Percentiles rank a stretch among this genome's conserved stretches.
Evolutionary conservation across 2,329 filamentous ascomycete genomes (phyloP).

Genomic region (Fusarium chuoi): DNA sequence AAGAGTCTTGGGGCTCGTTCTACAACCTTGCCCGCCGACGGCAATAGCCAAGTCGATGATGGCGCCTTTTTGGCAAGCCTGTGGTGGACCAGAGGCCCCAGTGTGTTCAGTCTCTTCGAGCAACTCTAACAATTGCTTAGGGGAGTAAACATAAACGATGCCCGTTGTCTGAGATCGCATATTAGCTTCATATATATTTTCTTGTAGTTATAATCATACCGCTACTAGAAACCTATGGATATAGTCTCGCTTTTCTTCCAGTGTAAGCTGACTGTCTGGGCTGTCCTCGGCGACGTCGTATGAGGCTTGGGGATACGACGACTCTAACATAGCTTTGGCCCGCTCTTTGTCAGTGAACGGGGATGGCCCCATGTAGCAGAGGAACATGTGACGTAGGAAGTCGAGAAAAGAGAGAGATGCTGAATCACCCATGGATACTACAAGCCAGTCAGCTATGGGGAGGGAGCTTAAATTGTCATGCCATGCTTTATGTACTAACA

Average conservation of each 20-base stretch:
- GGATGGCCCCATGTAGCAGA: neutral
- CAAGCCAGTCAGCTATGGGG: neutral
- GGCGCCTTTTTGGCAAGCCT: rapidly evolving
- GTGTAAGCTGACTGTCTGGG: neutral
- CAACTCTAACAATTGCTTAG: neutral
- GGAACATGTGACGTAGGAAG: neutral
- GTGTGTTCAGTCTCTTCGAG: neutral
- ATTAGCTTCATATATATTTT: neutral
- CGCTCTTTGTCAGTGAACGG: neutral
- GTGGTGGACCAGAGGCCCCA: rapidly evolving
- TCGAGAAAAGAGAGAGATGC: neutral
- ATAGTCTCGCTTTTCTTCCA: neutral
- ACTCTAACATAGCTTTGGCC: neutral
- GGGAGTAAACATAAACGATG: neutral
- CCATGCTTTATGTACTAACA: no score
- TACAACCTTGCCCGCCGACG: neutral
- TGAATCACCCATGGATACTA: neutral
- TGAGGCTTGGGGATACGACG: neutral
- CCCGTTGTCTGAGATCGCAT: rapidly evolving
- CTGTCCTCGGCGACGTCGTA: neutral
- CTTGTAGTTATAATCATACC: neutral
- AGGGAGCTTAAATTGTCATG: no score
- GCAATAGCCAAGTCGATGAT: neutral
- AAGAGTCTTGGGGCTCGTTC: neutral
- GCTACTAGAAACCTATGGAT: neutral